Base-by-base conservation (phyloP, 2,329 filamentous ascomycete genomes). In the Fusarium virguliforme region DNA sequence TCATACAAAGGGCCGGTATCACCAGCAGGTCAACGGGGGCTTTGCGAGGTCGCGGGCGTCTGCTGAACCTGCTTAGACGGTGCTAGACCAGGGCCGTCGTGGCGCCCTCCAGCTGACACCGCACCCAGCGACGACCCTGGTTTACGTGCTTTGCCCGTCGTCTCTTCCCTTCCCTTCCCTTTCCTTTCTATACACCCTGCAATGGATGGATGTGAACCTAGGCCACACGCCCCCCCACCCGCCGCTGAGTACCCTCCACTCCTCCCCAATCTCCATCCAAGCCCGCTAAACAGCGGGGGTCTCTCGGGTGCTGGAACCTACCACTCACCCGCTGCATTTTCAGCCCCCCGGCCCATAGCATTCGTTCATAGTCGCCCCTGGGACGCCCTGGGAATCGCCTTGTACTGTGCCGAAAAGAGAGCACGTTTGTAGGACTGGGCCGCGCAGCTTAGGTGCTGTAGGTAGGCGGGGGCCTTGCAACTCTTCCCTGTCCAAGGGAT, bases 61-160 rank as follows among this genome's bases (percentile, higher is more conserved):
- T 72, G 35, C 58, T 72, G 56, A 58, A 72, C 65, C 64, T 71
- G 58, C 68, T 74, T 72, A 62, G 61, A 70, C 65, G 18, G 62
- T 71, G 58, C 72, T 74, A 72, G 71, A 67, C 74, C 65, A 74
- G 73, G 74, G 74, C 70, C 63, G 62, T 72, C 67, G 74, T 76
- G 74, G 74, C 74, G 74, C 71, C 60, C 60, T 74, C 73, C 74
- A 76, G 74, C 74, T 76, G 74, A 76, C 74, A 75, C 71, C 64
- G 58, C 65, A 69, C 67, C 58, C 66, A 71, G 64, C 60, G 68
- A 71, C 60, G 26, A 71, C 68, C 68, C 68, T 43, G 56, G 68
- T 62, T 71, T 69, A 46, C 63, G 68, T 71, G 68, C 68, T 70
- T 70, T 71, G 64, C 68, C 64, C 24, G 13, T 15, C 62, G 41